Evolutionary conservation across 2,329 filamentous ascomycete genomes (phyloP).

Genomic region (Apiospora koreana): DNA sequence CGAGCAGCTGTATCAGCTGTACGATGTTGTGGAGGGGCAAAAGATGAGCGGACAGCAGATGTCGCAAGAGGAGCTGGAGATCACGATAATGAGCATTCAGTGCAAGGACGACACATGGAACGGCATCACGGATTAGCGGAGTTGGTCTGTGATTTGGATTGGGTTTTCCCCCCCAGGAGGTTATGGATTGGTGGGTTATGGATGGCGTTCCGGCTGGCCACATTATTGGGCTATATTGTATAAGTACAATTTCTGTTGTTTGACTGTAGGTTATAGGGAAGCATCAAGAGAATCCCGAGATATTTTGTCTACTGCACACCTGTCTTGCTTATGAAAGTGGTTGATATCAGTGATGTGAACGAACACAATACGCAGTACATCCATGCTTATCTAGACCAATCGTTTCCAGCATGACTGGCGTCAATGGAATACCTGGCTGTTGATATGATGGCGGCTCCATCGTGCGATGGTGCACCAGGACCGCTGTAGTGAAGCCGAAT

Average conservation of each 20-base stretch:
- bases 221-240: constrained; percentile 2
- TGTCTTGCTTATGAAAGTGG: background rate
- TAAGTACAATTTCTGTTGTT: constrained; percentile 4
- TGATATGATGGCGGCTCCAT: no score
- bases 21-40: constrained; percentile 82
- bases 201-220: background rate
- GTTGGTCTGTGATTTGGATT: background rate
- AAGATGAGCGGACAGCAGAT: constrained; percentile 65
- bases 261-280: background rate
- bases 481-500: no score
- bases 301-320: background rate
- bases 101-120: constrained; percentile 33
- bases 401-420: no score
- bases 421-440: no score
- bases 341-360: background rate
- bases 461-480: no score
- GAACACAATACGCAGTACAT: no score
- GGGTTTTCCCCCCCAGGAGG: background rate
- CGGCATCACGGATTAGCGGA: constrained; percentile 26
- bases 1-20: constrained; percentile 78
- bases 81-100: constrained; percentile 60
- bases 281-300: background rate
- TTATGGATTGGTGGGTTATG: background rate
- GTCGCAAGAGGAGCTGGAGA: constrained; percentile 62
- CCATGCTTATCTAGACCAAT: no score